Base-by-base conservation (phyloP, 768 basidiomycete genomes). In the Mycena kentingensis region DNA sequence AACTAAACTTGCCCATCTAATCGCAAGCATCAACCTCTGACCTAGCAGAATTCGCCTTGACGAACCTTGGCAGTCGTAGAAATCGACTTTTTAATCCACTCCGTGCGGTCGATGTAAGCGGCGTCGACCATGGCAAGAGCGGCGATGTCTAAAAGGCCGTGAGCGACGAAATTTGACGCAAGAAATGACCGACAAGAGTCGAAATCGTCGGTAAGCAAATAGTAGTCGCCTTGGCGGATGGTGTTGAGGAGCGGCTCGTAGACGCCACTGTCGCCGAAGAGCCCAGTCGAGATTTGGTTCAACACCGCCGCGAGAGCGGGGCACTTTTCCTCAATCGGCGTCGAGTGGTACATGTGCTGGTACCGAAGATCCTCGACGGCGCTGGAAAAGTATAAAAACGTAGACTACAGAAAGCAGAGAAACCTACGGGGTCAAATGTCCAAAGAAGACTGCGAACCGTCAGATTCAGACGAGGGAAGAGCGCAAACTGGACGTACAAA, bases 1-100 rank as follows among this genome's bases (percentile, higher is more conserved):
- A 91, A 68, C 92, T 93, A 77, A 98, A 98, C 65, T 94, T 95
- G 69, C 93, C 94, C 94, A 97, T 98, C 83, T 87, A 52, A 18
- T 12, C 31, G 24, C 29, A 13, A 31, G 10, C 28, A 21, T 24
- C 24, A 43, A 51, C 27, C 54, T 27, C 15, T 22, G 11, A 13
- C 16, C 13, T 49, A 46, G 12, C 6, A 34, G 19, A 42, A 25
- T 24, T 24, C n/a, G n/a, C n/a, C n/a, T 27, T 7, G 22, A 44
- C 49, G 58, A 51, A 83, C 84, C 77, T 88, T 90, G 29, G 88
- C 88, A 5, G 86, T 84, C 13, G 92, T 94, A 38, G 78, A 71
- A 67, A 94, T 93, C 16, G 85, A 88, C 75, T 95, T 97, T 75
- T 92, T 90, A 68, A 85, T 82, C 97, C 97, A 98, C 58, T 89